Conservation (phyloP, 2,329 filamentous ascomycete species). For the Zarea fungicola region DNA sequence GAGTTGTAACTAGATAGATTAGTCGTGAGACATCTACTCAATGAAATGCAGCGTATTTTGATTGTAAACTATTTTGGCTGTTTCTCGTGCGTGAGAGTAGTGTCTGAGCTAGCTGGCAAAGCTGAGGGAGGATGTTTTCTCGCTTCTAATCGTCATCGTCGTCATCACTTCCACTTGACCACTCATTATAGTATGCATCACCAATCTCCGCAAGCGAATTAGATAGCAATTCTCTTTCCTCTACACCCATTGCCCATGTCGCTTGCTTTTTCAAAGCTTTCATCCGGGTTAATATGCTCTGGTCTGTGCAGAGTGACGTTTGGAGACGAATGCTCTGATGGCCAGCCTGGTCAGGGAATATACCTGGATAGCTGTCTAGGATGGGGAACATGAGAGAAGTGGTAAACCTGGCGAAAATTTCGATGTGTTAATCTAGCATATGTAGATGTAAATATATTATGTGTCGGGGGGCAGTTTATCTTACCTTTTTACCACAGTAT, state of each 20-base stretch:
- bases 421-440: neutral
- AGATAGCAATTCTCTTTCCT: conserved; percentile 78
- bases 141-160: conserved; percentile 40
- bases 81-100: neutral
- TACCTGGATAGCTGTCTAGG: conserved; percentile 76
- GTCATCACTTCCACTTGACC: conserved; percentile 70
- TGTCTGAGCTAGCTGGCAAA: too few relatives aligned
- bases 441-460: too few relatives aligned
- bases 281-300: conserved; percentile 64
- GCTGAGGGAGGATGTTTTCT: too few relatives aligned
- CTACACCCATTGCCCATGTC: conserved; percentile 57
- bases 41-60: conserved; percentile 10
- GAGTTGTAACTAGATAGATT: conserved; percentile 12
- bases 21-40: conserved; percentile 6
- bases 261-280: conserved; percentile 61
- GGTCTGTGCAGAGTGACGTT: conserved; percentile 67
- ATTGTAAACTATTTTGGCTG: neutral
- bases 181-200: conserved; percentile 85
- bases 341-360: conserved; percentile 51
- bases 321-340: conserved; percentile 36
- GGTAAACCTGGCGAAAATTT: conserved; percentile 33
- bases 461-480: too few relatives aligned
- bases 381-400: conserved; percentile 63
- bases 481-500: conserved; percentile 13
- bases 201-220: conserved; percentile 78